These are phyloP conservation scores for Fusarium illudens DNA, from an alignment of 2,329 filamentous ascomycete species.

Conservation along the genomic window DNA sequence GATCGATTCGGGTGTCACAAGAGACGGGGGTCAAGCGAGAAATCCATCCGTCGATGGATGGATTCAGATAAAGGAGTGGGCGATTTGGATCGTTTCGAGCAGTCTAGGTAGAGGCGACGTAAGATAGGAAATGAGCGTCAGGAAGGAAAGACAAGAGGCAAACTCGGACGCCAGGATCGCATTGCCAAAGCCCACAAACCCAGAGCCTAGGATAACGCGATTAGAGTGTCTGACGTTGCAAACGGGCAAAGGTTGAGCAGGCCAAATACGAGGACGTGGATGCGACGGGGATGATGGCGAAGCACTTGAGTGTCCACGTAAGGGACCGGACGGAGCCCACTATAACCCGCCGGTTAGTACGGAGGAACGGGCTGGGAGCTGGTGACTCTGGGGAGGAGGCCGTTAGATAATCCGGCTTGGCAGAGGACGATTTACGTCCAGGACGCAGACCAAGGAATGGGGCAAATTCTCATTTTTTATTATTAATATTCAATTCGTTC, in stretches of 20 bases:
- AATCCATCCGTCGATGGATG: constrained; percentile 25
- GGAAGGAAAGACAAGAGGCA: constrained; percentile 38
- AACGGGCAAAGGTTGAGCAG: constrained; percentile 20
- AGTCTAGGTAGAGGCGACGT: constrained; percentile 14
- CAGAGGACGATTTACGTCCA: constrained; percentile 7
- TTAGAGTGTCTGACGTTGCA: constrained; percentile 9
- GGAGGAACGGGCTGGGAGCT: constrained; percentile 15
- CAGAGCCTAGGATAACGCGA: constrained; percentile 4
- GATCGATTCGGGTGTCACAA: constrained; percentile 12
- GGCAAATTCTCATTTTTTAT: neutral
- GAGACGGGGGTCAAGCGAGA: constrained; percentile 8
- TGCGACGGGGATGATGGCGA: constrained; percentile 37
- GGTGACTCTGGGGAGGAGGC: constrained; percentile 14
- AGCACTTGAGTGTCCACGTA: constrained; percentile 40
- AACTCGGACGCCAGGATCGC: constrained; percentile 32
- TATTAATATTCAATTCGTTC: neutral
- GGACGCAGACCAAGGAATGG: neutral
- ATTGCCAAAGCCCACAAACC: constrained; percentile 32
- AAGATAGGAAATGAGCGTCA: constrained; percentile 38
- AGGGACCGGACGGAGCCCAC: constrained; percentile 31
- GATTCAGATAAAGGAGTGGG: constrained; percentile 27
- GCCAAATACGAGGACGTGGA: constrained; percentile 20
- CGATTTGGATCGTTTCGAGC: constrained; percentile 19
- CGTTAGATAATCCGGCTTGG: constrained; percentile 31
- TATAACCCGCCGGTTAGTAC: constrained; percentile 34